phyloP scores from a whole-genome alignment of 2,329 filamentous ascomycete species.

The Aspergillus hiratsukae region DNA sequence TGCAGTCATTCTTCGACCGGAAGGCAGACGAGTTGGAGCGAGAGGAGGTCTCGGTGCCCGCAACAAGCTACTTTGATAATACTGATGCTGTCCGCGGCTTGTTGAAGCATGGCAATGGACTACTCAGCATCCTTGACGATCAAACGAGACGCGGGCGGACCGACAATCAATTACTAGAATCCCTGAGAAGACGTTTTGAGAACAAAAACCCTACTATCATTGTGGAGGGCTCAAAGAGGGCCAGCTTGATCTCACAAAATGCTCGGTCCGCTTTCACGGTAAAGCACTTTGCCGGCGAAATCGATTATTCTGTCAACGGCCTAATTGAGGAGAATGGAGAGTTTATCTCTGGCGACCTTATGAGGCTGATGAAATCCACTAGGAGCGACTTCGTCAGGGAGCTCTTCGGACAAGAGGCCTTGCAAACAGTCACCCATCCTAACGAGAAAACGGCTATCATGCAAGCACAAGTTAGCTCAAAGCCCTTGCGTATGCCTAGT shows the following conservation, averaged over 20 bases:
- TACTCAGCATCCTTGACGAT: constrained; percentile 92
- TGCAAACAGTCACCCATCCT: constrained; percentile 90
- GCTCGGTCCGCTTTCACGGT: constrained; percentile 78
- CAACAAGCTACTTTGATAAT: constrained; percentile 97
- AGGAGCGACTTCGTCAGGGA: constrained; percentile 85
- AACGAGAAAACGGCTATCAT: constrained; percentile 86
- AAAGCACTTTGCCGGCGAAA: constrained; percentile 92
- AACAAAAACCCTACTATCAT: constrained; percentile 88
- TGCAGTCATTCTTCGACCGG: constrained; percentile 93
- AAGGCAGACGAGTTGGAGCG: constrained; percentile 91
- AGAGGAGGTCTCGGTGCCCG: constrained; percentile 83
- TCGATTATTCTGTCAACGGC: constrained; percentile 85
- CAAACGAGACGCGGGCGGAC: constrained; percentile 86
- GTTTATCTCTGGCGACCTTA: constrained; percentile 88
- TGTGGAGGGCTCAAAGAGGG: constrained; percentile 73
- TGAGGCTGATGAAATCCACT: constrained; percentile 86
- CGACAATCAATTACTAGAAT: constrained; percentile 86
- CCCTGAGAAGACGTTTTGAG: constrained; percentile 85
- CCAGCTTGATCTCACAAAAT: constrained; percentile 85
- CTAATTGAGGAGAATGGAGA: constrained; percentile 95
- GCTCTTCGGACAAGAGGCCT: constrained; percentile 90
- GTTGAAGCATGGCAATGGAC: constrained; percentile 85
- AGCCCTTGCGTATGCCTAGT: constrained; percentile 86
- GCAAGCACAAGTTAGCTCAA: constrained; percentile 94
- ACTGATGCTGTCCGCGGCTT: constrained; percentile 89